These are phyloP conservation scores for Petrea volubilis DNA, from an alignment of 257 asterid species.

Conservation along the genomic window DNA sequence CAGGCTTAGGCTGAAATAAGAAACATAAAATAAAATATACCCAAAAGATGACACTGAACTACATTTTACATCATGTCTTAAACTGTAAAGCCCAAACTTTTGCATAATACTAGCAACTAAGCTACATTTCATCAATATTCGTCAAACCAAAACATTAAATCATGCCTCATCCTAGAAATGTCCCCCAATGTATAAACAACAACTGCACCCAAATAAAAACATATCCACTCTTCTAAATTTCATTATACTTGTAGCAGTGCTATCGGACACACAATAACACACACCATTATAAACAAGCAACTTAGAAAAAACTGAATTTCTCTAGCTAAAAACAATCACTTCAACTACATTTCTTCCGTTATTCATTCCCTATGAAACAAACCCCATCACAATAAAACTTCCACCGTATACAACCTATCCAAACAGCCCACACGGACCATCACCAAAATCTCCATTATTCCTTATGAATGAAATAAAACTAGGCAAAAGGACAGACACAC, in stretches of 20 bases:
- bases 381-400: background rate
- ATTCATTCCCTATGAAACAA: conserved; percentile 1
- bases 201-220: too few species aligned
- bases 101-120: too few species aligned
- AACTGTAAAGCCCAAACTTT: background rate
- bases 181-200: background rate
- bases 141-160: background rate
- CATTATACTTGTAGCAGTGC: background rate
- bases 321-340: background rate
- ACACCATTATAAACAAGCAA: background rate
- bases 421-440: background rate
- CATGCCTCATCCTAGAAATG: background rate
- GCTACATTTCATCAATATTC: background rate
- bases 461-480: background rate
- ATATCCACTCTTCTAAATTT: background rate
- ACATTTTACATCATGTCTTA: too few species aligned
- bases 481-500: background rate
- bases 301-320: background rate
- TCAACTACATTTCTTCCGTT: background rate
- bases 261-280: background rate
- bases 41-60: too few species aligned
- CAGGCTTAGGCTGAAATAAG: background rate
- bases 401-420: background rate
- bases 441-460: conserved; percentile 2
- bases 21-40: background rate